Base-by-base conservation (phyloP, 192 early-diverging fungal genomes). In the Lobosporangium transversale region DNA sequence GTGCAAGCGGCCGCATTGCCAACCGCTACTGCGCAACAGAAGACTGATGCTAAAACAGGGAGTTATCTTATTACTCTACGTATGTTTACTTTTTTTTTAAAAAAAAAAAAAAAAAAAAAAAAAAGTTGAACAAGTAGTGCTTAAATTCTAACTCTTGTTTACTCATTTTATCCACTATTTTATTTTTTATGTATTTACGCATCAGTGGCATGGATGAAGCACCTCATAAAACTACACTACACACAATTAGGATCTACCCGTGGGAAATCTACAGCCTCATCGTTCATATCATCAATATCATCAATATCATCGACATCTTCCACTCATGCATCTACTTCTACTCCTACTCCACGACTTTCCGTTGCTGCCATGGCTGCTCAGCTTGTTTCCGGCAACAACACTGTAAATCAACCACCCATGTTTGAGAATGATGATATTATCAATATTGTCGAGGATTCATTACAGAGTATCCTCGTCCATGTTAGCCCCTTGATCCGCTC, bases 171-270 rank as follows among this genome's bases (percentile, higher is more conserved):
- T 36, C 48, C 33, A 0, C 32, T 17, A 20, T 30, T 45, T 31
- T 44, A 2, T n/a, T 51, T 10, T 42, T 47, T 26, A 1, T 24
- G 43, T 24, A 45, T 23, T 20, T 17, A 14, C 24, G 23, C 4
- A 1, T 15, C 49, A 74, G 70, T 74, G 70, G 70, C 70, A 26
- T 76, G 71, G 71, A 66, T 76, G 51, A 76, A 76, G 15, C 27
- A 76, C 17, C 40, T 76, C 2, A 54, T 76, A 6, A 76, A 66
- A 35, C 37, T 61, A 23, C 58, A 76, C 43, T 76, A 76, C 30
- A 58, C 61, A 12, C 63, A 56, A 31, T 35, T 21, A 17, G 35
- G 15, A 8, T 12, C 36, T 32, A 15, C 20, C 20, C 42, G 6
- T 23, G 33, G 29, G 20, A 29, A 29, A 31, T 30, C 45, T 15